phyloP scores from a whole-genome alignment of 345 rosid genomes.

The Citrus sp. region DNA sequence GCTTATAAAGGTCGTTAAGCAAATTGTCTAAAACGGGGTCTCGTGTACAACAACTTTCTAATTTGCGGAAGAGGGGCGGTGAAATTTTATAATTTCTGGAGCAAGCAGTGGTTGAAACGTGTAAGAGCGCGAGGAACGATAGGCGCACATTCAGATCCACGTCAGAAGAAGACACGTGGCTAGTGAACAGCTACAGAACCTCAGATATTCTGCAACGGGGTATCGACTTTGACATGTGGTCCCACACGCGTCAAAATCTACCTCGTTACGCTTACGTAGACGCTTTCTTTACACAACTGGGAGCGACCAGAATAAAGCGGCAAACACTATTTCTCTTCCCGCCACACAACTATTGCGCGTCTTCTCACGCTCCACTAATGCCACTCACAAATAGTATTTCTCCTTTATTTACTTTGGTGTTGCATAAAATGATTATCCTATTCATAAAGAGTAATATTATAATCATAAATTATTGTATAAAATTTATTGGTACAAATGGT shows the following conservation, averaged over 20 bases:
- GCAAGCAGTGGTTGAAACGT: constrained; percentile 22
- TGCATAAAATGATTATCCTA: no score
- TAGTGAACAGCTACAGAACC: not conserved
- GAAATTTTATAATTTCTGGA: not conserved
- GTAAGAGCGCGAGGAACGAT: not conserved
- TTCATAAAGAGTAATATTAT: no score
- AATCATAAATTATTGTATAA: no score
- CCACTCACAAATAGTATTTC: no score
- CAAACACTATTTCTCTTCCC: not conserved
- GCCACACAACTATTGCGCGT: not conserved
- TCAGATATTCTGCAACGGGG: constrained; percentile 28
- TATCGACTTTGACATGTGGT: constrained; percentile 18
- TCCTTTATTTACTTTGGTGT: no score
- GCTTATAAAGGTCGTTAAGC: not conserved
- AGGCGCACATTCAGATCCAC: constrained; percentile 30
- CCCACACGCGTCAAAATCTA: constrained; percentile 34
- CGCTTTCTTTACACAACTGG: constrained; percentile 21
- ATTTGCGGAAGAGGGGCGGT: not conserved
- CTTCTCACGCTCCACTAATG: not conserved
- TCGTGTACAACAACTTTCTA: not conserved
- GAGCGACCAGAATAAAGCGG: not conserved
- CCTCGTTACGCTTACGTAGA: constrained; percentile 20
- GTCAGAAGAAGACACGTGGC: constrained; percentile 38
- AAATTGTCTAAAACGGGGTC: not conserved
- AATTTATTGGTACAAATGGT: accelerated